Conservation (phyloP, 352 stramenopile genomes). For the Hyaloperonospora brassicae region DNA sequence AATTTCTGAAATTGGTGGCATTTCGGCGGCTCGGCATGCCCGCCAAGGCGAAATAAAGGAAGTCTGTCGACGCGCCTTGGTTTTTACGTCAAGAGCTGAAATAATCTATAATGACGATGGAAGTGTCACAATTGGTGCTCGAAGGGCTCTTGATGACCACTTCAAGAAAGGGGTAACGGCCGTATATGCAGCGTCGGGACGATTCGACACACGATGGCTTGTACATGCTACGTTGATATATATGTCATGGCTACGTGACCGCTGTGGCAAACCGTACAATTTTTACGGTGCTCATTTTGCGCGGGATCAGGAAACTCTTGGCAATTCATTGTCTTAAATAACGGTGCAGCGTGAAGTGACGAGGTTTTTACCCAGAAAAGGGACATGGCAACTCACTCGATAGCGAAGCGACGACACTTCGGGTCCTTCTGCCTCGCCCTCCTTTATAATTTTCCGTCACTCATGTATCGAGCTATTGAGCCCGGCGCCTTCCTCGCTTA, state of each 20-base stretch:
- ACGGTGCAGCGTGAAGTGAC: not conserved
- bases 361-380: too few relatives aligned
- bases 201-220: not conserved
- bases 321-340: not conserved
- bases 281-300: not conserved
- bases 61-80: not conserved
- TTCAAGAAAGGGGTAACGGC: not conserved
- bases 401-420: too few relatives aligned
- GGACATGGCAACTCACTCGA: too few relatives aligned
- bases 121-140: not conserved
- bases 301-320: not conserved
- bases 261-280: not conserved
- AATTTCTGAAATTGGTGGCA: not conserved
- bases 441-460: too few relatives aligned
- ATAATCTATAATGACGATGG: not conserved
- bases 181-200: not conserved
- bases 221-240: not conserved
- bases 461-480: too few relatives aligned
- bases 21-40: not conserved
- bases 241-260: not conserved
- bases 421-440: too few relatives aligned
- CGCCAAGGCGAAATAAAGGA: not conserved
- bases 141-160: not conserved
- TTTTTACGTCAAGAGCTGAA: not conserved
- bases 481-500: not conserved